These are phyloP conservation scores for Diplocarpon mali DNA, from an alignment of 2,329 filamentous ascomycete species.

Conservation along the genomic window DNA sequence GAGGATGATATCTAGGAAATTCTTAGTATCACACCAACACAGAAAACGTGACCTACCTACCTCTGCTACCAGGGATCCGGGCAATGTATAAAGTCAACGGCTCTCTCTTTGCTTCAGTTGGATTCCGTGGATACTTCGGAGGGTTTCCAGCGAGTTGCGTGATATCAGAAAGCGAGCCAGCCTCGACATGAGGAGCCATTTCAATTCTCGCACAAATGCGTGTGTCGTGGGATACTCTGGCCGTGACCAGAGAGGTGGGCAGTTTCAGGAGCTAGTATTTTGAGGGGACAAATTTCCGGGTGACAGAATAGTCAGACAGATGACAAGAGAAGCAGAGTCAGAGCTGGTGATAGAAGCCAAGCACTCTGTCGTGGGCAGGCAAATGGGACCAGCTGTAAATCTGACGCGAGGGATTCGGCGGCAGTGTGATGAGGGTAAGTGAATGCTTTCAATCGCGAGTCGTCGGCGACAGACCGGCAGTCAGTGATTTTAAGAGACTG, in stretches of 20 bases:
- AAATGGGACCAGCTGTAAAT: too few species aligned
- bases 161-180: conserved; percentile 69
- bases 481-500: neutral
- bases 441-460: too few species aligned
- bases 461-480: too few species aligned
- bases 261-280: neutral
- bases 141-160: conserved; percentile 77
- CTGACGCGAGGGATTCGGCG: too few species aligned
- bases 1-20: conserved; percentile 34
- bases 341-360: too few species aligned
- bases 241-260: neutral
- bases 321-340: too few species aligned
- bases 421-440: too few species aligned
- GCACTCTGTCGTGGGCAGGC: too few species aligned
- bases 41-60: conserved; percentile 35
- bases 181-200: conserved; percentile 45
- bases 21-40: conserved; percentile 4
- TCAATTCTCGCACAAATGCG: neutral
- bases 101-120: conserved; percentile 55
- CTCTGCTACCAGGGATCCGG: conserved; percentile 80
- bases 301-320: too few species aligned
- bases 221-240: too few species aligned
- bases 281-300: too few species aligned
- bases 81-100: conserved; percentile 84
- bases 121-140: conserved; percentile 72